A percentile compares a stretch with the other conserved stretches of the same genome.
phyloP scores from a whole-genome alignment of 148 eudicot species.

The Suaeda aralocaspica region DNA sequence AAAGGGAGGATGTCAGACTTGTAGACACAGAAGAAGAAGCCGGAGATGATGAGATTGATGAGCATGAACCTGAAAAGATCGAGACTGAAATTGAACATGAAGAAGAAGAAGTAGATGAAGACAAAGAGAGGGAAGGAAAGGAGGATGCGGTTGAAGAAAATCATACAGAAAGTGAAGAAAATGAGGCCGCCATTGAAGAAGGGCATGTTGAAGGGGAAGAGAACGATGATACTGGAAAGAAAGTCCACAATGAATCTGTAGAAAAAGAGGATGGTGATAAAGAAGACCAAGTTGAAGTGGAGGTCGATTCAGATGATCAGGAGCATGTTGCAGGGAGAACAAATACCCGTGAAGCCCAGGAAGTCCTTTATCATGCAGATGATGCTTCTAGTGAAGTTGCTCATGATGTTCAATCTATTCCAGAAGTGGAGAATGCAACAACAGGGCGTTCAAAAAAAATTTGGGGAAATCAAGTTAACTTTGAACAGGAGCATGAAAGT shows the following conservation, averaged over 20 bases:
- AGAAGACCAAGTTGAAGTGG: conserved; percentile 35
- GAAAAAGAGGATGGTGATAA: conserved; percentile 26
- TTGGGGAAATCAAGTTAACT: conserved; percentile 25
- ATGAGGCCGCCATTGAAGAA: conserved; percentile 16
- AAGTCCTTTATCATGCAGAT: conserved; percentile 82
- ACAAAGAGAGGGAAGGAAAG: conserved; percentile 24
- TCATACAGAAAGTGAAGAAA: conserved; percentile 22
- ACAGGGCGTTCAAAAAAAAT: conserved; percentile 34
- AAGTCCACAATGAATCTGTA: conserved; percentile 13
- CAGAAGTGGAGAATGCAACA: conserved; percentile 38
- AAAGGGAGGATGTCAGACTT: conserved; percentile 37
- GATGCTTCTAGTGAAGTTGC: conserved; percentile 99
- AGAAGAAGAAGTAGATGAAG: conserved; percentile 38
- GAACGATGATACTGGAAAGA: conserved; percentile 17
- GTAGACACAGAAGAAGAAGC: conserved; percentile 37
- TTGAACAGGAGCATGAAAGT: conserved; percentile 34
- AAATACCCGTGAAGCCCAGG: conserved; percentile 67
- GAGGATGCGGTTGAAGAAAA: conserved; percentile 22
- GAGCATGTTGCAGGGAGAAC: conserved; percentile 40
- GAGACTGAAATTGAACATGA: conserved; percentile 30
- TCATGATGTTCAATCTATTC: conserved; percentile 39
- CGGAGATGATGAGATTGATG: conserved; percentile 48
- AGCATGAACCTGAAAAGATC: conserved; percentile 34
- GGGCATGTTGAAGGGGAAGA: conserved; percentile 22
- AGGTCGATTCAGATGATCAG: conserved; percentile 34